Conservation (phyloP, 257 asterid genomes). For the Solanum rostratum region DNA sequence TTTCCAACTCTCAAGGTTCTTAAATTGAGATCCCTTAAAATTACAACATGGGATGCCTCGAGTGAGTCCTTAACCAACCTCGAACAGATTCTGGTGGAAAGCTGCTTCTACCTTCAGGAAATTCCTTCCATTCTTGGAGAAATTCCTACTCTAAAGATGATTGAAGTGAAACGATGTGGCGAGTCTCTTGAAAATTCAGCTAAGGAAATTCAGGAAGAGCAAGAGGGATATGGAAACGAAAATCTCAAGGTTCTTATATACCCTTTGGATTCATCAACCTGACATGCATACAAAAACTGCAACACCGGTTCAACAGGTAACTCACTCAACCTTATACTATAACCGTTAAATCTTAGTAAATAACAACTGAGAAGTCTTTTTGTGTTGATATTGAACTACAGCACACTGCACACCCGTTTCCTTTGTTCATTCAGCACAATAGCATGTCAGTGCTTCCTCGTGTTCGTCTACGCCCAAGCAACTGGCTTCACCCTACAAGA, state of each 20-base stretch:
- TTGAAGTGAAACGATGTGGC: conserved; percentile 5
- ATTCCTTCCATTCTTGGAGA: conserved; percentile 1
- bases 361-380: neutral
- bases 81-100: neutral
- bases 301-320: neutral
- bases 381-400: too few relatives aligned
- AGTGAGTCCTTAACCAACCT: neutral
- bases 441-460: too few relatives aligned
- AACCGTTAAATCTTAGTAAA: neutral
- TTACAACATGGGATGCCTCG: neutral
- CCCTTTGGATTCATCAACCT: neutral
- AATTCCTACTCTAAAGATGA: neutral
- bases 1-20: neutral
- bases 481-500: too few relatives aligned
- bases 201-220: neutral
- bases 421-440: too few relatives aligned
- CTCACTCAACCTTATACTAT: neutral
- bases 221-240: neutral
- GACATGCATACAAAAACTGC: neutral
- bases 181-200: neutral
- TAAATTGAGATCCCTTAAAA: neutral
- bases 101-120: neutral
- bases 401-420: too few relatives aligned
- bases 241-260: neutral
- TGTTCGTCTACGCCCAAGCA: too few relatives aligned